phyloP scores from a whole-genome alignment of 345 rosid species.

The Aurinia saxatilis region DNA sequence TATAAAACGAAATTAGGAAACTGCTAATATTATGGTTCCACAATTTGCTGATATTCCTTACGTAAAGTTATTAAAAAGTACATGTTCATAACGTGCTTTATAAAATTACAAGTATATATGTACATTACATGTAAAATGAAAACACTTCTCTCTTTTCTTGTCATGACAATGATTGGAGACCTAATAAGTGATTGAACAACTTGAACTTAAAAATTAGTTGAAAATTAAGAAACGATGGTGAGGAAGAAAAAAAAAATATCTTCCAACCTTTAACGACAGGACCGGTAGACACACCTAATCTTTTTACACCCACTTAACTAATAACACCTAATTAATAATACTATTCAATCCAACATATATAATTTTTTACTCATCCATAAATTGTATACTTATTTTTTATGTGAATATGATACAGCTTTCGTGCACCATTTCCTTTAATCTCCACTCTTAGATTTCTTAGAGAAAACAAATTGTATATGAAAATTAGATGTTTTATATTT shows the following conservation, averaged over 20 bases:
- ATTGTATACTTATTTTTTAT: not conserved
- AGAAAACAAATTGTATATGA: too few relatives aligned
- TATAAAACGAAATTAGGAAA: not conserved
- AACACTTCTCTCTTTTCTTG: not conserved
- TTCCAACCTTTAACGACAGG: slow-evolving; percentile 20
- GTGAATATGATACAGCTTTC: slow-evolving; percentile 3
- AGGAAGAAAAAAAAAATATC: slow-evolving; percentile 10
- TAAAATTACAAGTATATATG: not conserved
- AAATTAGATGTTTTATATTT: too few relatives aligned
- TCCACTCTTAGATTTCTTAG: too few relatives aligned
- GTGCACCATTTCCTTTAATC: slow-evolving; percentile 1
- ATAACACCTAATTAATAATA: slow-evolving; percentile 24
- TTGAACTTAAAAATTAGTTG: slow-evolving; percentile 19
- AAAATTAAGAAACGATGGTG: not conserved
- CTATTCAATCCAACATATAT: not conserved
- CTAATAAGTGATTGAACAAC: slow-evolving; percentile 27
- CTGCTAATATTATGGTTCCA: not conserved
- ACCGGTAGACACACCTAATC: slow-evolving; percentile 33
- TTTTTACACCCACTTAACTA: slow-evolving; percentile 19
- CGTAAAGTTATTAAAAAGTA: slow-evolving; percentile 11
- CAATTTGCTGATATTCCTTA: not conserved
- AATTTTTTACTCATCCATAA: not conserved
- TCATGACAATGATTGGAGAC: slow-evolving; percentile 17
- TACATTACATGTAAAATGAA: not conserved
- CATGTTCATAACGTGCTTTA: slow-evolving; percentile 21